phyloP scores from a whole-genome alignment of 768 basidiomycete species.

The Serendipita vermifera region DNA sequence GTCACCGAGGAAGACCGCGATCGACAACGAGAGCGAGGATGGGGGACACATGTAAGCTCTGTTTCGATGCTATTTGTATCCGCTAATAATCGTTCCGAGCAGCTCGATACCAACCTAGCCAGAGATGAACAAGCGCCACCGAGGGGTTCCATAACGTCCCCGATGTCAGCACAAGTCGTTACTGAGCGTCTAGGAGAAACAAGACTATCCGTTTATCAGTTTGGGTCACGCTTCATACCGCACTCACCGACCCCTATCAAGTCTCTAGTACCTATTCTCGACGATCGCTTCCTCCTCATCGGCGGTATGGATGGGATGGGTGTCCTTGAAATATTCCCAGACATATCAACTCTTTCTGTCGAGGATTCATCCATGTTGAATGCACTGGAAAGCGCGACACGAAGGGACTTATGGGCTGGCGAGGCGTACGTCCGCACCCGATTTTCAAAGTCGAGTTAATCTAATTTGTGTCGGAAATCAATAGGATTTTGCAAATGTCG shows the following conservation, averaged over 20 bases:
- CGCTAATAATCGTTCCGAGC: conserved; percentile 11
- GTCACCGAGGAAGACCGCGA: conserved; percentile 43
- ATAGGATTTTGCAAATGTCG: conserved; percentile 64
- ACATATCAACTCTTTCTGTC: conserved; percentile 39
- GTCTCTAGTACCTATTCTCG: conserved; percentile 56
- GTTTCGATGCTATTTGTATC: conserved; percentile 8
- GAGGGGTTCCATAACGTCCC: conserved; percentile 6
- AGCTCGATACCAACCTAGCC: conserved; percentile 19
- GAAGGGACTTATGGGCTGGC: conserved; percentile 57
- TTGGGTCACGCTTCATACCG: conserved; percentile 76
- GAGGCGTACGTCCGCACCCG: conserved; percentile 44
- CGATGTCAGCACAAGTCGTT: neutral
- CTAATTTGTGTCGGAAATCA: neutral
- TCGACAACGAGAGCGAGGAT: conserved; percentile 52
- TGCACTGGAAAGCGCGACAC: conserved; percentile 60
- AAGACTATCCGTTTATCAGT: conserved; percentile 57
- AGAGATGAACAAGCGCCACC: conserved; percentile 30
- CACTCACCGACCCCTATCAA: conserved; percentile 64
- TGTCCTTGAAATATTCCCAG: conserved; percentile 71
- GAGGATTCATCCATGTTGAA: conserved; percentile 25
- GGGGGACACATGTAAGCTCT: conserved; percentile 40
- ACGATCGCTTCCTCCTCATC: conserved; percentile 54
- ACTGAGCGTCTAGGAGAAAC: conserved; percentile 30
- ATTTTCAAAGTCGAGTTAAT: neutral
- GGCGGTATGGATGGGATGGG: conserved; percentile 72